These are phyloP conservation scores for Bolboschoenus planiculmis DNA, from an alignment of 176 grass and related monocot genomes.

Conservation along the genomic window DNA sequence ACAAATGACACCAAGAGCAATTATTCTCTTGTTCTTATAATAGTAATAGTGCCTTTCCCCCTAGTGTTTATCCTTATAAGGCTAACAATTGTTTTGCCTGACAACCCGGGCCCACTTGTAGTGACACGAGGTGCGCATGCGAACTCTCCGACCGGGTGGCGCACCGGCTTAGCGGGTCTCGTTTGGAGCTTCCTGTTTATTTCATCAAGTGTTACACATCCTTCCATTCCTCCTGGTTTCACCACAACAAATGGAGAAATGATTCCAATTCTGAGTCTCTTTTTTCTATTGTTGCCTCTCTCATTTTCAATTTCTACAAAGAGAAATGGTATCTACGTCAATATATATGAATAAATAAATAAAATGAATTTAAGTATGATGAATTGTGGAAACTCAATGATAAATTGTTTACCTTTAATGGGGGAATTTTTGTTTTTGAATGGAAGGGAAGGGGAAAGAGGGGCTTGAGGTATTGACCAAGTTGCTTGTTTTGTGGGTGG, in stretches of 20 bases:
- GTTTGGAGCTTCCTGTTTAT: slow-evolving; percentile 79
- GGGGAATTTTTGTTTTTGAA: slow-evolving; percentile 12
- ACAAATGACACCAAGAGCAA: neutral
- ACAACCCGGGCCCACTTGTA: slow-evolving; percentile 52
- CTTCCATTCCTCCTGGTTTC: slow-evolving; percentile 78
- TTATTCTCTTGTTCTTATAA: slow-evolving; percentile 81
- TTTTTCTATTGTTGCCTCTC: neutral
- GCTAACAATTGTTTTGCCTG: slow-evolving; percentile 72
- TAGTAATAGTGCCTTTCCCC: slow-evolving; percentile 84
- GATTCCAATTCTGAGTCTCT: slow-evolving; percentile 11
- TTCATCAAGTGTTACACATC: slow-evolving; percentile 78
- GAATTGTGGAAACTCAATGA: neutral
- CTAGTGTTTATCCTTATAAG: slow-evolving; percentile 67
- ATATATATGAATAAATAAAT: neutral
- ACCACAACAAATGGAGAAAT: slow-evolving; percentile 77
- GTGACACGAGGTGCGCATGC: slow-evolving; percentile 56
- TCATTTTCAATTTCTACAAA: slow-evolving; percentile 11
- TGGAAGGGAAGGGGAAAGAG: neutral
- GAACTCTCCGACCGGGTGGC: slow-evolving; percentile 89
- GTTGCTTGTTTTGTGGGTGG: neutral
- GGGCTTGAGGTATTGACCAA: neutral
- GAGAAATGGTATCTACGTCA: neutral
- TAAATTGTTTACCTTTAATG: slow-evolving; percentile 4
- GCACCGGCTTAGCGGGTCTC: slow-evolving; percentile 65
- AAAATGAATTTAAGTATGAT: neutral